These are phyloP conservation scores for Mycena galopus DNA, from an alignment of 768 basidiomycete genomes.

Conservation along the genomic window DNA sequence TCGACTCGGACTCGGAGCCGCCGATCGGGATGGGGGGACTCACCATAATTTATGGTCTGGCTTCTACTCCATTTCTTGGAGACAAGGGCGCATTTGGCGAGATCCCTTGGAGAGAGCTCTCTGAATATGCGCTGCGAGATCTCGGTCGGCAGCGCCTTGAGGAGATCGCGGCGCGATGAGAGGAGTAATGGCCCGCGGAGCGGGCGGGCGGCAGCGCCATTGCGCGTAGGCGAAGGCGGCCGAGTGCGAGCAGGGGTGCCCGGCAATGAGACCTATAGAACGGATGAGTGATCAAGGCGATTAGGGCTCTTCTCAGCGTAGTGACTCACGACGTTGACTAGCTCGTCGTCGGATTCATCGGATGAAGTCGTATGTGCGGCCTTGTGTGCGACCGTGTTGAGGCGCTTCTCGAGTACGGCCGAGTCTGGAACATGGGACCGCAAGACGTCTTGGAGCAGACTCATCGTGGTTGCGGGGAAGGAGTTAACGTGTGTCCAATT, in stretches of 20 bases:
- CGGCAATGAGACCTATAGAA: conserved; percentile 70
- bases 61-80: conserved; percentile 90
- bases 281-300: conserved; percentile 8
- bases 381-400: conserved; percentile 48
- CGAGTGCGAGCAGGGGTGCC: conserved; percentile 78
- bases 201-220: conserved; percentile 61
- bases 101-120: conserved; percentile 69
- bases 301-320: neutral
- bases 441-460: conserved; percentile 79
- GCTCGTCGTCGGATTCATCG: conserved; percentile 75
- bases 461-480: conserved; percentile 55
- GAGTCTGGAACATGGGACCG: conserved; percentile 62
- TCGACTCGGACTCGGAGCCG: neutral
- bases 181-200: conserved; percentile 63
- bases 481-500: neutral
- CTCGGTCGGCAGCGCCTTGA: conserved; percentile 83
- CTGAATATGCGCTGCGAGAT: conserved; percentile 84
- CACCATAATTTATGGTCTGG: conserved; percentile 93
- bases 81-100: conserved; percentile 84
- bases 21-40: conserved; percentile 35
- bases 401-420: conserved; percentile 47
- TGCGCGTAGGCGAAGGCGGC: conserved; percentile 65
- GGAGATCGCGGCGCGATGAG: conserved; percentile 65
- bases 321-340: conserved; percentile 76
- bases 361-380: conserved; percentile 40